Evolutionary conservation across 345 rosid genomes (phyloP).

Genomic region (Eucalyptus dawsonii): DNA sequence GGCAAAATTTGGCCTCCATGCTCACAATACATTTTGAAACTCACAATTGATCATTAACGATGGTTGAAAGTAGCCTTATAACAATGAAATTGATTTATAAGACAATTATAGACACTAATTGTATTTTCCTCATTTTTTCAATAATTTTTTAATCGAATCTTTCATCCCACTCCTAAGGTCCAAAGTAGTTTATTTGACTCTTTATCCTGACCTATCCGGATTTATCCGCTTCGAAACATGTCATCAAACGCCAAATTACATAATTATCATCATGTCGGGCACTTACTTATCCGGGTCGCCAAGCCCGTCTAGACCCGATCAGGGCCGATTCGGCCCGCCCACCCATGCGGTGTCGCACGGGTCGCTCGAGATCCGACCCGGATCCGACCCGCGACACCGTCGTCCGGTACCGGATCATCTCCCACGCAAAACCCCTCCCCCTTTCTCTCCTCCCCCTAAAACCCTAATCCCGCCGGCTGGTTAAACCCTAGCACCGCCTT

Average conservation of each 20-base stretch:
- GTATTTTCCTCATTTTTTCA: not conserved
- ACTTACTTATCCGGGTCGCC: not conserved
- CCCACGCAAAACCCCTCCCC: not conserved
- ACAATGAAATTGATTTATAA: not conserved
- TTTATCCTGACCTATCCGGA: not conserved
- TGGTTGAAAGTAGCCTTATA: not conserved
- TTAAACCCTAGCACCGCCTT: not conserved
- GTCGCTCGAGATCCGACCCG: not conserved
- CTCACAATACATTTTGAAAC: accelerated
- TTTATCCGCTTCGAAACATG: not conserved
- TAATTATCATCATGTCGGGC: not conserved
- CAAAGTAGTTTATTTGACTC: not conserved
- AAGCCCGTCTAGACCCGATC: not conserved
- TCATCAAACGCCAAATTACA: not conserved
- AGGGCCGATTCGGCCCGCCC: not conserved
- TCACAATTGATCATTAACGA: accelerated
- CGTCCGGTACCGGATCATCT: not conserved
- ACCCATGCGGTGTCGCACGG: not conserved
- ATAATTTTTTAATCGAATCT: not conserved
- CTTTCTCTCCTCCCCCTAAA: not conserved
- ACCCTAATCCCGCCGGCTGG: not conserved
- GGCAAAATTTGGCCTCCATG: too few species aligned
- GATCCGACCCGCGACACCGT: not conserved
- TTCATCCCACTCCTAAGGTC: not conserved
- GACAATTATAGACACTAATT: accelerated